Conservation (phyloP, 1,139 yeast species). For the Arxiozyma telluris region DNA sequence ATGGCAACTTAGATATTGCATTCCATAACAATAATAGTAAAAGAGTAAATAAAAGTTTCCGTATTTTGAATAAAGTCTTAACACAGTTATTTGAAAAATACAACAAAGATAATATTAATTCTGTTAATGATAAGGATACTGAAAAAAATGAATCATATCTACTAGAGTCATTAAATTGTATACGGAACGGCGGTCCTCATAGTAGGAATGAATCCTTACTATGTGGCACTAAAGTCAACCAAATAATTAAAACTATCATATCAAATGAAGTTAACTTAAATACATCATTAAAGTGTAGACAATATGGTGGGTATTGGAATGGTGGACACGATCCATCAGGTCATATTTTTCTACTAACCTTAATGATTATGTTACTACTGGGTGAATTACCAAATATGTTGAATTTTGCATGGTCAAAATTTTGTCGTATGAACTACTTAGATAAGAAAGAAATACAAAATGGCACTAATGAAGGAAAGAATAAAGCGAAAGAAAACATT, state of each 20-base stretch:
- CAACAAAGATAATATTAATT: background rate
- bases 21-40: slow-evolving; percentile 22
- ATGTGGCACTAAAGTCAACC: slow-evolving; percentile 6
- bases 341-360: slow-evolving; percentile 72
- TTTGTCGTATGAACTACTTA: background rate
- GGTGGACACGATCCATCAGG: slow-evolving; percentile 98
- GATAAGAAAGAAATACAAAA: too few relatives aligned
- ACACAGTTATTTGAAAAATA: slow-evolving; percentile 3
- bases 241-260: background rate
- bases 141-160: background rate
- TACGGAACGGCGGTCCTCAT: slow-evolving; percentile 5
- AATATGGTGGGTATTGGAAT: slow-evolving; percentile 61
- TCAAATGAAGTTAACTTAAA: background rate
- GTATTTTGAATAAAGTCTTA: slow-evolving; percentile 6
- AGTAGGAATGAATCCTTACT: background rate
- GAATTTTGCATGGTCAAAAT: background rate
- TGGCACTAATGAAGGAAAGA: background rate
- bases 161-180: background rate
- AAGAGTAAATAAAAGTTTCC: slow-evolving; percentile 7
- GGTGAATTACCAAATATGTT: slow-evolving; percentile 41
- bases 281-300: slow-evolving; percentile 48
- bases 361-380: slow-evolving; percentile 60
- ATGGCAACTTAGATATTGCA: slow-evolving; percentile 12
- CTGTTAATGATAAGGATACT: background rate
- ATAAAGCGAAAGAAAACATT: background rate